Evolutionary conservation across 2,329 filamentous ascomycete species (phyloP).

Genomic region (Fusarium beomiforme): DNA sequence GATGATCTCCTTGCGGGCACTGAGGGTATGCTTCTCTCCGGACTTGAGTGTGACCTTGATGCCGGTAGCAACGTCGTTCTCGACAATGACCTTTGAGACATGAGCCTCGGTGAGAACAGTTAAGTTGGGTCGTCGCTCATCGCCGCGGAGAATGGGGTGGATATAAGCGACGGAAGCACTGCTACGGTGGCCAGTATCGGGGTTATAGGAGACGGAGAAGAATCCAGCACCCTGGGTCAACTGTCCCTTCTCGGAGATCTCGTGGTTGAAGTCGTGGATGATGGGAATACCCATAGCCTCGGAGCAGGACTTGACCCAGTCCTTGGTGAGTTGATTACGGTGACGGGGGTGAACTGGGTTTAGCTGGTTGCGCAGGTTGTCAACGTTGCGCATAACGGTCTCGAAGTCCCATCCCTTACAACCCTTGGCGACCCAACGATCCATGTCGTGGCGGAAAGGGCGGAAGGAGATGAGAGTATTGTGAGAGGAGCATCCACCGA

Average conservation of each 20-base stretch:
- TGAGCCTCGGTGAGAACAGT: conserved; percentile 88
- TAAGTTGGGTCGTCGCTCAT: conserved; percentile 84
- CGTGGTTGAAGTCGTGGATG: conserved; percentile 85
- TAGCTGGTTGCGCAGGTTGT: conserved; percentile 89
- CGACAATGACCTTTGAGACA: conserved; percentile 83
- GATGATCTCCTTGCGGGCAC: conserved; percentile 78
- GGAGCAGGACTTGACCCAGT: conserved; percentile 87
- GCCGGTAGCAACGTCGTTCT: conserved; percentile 75
- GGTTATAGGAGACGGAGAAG: conserved; percentile 92
- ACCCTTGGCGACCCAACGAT: conserved; percentile 83
- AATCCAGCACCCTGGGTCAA: conserved; percentile 84
- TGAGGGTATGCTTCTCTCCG: conserved; percentile 64
- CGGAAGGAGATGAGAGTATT: conserved; percentile 95
- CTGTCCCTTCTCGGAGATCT: conserved; percentile 78
- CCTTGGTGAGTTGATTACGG: conserved; percentile 89
- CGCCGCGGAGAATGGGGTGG: conserved; percentile 85
- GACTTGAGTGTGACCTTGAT: conserved; percentile 71
- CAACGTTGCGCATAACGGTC: conserved; percentile 81
- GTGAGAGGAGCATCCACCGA: conserved; percentile 92
- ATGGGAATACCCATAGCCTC: conserved; percentile 82
- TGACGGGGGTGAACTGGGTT: conserved; percentile 88
- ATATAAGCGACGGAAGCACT: conserved; percentile 93
- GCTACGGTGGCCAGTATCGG: conserved; percentile 84
- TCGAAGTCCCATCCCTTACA: conserved; percentile 89
- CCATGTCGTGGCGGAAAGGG: conserved; percentile 87